These are phyloP conservation scores for Heterococcus sp. DNA, from an alignment of 108 stramenopile species.

Conservation along the genomic window DNA sequence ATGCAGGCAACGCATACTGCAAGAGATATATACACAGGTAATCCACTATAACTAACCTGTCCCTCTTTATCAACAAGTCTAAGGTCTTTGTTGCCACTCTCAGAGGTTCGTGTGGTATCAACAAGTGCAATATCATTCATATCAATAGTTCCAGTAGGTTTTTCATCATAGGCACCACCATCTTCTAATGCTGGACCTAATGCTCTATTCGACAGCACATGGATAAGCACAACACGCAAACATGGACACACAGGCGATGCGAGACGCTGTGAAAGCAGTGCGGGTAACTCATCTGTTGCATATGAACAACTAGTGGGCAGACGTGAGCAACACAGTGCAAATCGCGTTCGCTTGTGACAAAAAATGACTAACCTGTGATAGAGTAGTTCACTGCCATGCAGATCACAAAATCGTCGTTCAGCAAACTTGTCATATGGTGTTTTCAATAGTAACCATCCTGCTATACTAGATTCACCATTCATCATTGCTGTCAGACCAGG, in stretches of 20 bases:
- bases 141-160: background rate
- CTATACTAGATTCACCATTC: conserved; percentile 39
- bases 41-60: conserved; percentile 7
- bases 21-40: background rate
- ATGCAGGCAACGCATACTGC: background rate
- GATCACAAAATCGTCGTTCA: conserved; percentile 30
- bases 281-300: background rate
- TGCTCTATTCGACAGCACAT: background rate
- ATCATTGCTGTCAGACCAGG: conserved; percentile 22
- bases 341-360: background rate
- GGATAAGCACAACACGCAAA: background rate
- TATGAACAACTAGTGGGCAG: background rate
- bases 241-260: background rate
- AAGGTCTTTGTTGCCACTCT: conserved; percentile 27
- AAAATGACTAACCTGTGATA: conserved; percentile 32
- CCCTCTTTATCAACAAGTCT: conserved; percentile 24
- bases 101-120: conserved; percentile 22
- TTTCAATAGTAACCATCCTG: conserved; percentile 42
- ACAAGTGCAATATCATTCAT: conserved; percentile 3
- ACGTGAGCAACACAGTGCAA: background rate
- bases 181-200: conserved; percentile 1
- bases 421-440: conserved; percentile 10
- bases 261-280: background rate
- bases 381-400: conserved; percentile 37
- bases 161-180: background rate